These are phyloP conservation scores for Yarrowia sp. DNA, from an alignment of 805 yeast genomes.

Conservation along the genomic window DNA sequence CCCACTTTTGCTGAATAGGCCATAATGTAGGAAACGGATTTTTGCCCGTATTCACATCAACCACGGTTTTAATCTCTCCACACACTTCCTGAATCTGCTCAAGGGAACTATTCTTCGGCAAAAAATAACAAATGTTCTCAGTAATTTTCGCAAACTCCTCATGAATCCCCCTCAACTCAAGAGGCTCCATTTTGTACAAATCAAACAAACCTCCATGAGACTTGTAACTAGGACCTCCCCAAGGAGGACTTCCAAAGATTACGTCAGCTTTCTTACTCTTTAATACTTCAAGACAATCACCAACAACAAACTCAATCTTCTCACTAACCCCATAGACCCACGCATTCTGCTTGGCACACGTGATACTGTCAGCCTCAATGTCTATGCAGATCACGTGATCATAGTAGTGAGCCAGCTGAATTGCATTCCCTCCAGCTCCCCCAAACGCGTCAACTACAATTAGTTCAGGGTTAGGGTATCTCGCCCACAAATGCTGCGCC, in stretches of 20 bases:
- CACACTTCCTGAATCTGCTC: conserved; percentile 40
- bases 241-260: conserved; percentile 80
- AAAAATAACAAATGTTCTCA: conserved; percentile 42
- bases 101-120: conserved; percentile 44
- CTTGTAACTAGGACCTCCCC: conserved; percentile 80
- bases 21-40: conserved; percentile 1
- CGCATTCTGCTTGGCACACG: conserved; percentile 60
- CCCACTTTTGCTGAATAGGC: conserved; percentile 12
- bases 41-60: conserved; percentile 15
- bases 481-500: conserved; percentile 43
- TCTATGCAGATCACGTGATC: conserved; percentile 46
- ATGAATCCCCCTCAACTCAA: conserved; percentile 40
- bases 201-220: conserved; percentile 41
- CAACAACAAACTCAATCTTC: conserved; percentile 56
- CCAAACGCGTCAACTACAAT: conserved; percentile 71
- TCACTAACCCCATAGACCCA: conserved; percentile 63
- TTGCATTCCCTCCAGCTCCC: conserved; percentile 88
- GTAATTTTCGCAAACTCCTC: conserved; percentile 39
- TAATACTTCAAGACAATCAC: conserved; percentile 57
- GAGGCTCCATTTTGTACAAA: conserved; percentile 34
- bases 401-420: conserved; percentile 67
- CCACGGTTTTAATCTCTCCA: not conserved
- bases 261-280: conserved; percentile 54
- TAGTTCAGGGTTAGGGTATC: conserved; percentile 42
- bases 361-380: conserved; percentile 41